Conservation (phyloP, 768 basidiomycete genomes). For the Tylopilus rubrobrunneus region DNA sequence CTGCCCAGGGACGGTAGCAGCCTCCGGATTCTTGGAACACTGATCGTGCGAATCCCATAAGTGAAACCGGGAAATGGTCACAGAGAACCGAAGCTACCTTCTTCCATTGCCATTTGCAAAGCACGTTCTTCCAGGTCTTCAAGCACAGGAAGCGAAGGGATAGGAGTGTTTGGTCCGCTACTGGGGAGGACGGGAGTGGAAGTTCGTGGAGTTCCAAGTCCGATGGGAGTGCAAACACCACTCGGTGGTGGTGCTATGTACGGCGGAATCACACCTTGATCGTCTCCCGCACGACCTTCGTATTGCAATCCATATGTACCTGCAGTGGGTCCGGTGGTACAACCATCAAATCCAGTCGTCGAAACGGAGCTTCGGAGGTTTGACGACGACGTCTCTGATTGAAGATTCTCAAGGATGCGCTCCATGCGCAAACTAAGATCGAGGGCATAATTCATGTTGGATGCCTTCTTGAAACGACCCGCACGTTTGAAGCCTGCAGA, state of each 20-base stretch:
- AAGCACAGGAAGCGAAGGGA: constrained; percentile 17
- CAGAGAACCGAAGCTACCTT: constrained; percentile 36
- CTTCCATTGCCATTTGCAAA: constrained; percentile 48
- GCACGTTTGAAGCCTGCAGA: constrained; percentile 35
- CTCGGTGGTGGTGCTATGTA: constrained; percentile 10
- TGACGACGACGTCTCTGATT: constrained; percentile 24
- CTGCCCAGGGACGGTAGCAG: constrained; percentile 69
- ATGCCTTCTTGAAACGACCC: constrained; percentile 92
- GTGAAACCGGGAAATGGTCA: constrained; percentile 35
- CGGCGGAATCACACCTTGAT: constrained; percentile 36
- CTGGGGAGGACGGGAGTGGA: constrained; percentile 8
- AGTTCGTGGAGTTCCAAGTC: constrained; percentile 25
- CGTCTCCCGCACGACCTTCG: constrained; percentile 61
- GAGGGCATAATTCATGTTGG: constrained; percentile 84
- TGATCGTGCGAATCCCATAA: constrained; percentile 34
- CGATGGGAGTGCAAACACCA: constrained; percentile 24
- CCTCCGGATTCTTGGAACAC: constrained; percentile 51
- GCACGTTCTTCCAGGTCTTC: constrained; percentile 47
- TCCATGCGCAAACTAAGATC: constrained; percentile 38
- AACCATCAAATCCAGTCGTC: constrained; percentile 20
- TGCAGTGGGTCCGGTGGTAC: constrained; percentile 27
- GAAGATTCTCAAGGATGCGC: constrained; percentile 28
- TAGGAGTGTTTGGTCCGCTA: constrained; percentile 4
- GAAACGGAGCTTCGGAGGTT: constrained; percentile 22
- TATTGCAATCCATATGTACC: constrained; percentile 61